Evolutionary conservation across 2,329 filamentous ascomycete species (phyloP).

Genomic region (Daldinia eschscholtzii): DNA sequence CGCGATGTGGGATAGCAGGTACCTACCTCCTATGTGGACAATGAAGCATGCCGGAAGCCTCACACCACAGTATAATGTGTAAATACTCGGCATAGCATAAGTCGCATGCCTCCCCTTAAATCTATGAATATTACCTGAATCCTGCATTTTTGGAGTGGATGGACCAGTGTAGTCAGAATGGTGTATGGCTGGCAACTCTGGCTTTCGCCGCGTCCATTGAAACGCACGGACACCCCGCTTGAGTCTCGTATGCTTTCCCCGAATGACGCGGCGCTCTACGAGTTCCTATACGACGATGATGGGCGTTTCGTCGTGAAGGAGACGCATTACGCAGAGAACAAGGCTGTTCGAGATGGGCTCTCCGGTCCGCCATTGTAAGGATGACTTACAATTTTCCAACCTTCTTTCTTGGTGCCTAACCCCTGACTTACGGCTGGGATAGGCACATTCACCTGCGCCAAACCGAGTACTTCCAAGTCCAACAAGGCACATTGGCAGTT

Average conservation of each 20-base stretch:
- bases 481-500: neutral
- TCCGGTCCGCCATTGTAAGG: neutral
- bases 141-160: neutral
- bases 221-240: neutral
- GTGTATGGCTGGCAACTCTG: neutral
- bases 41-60: no score
- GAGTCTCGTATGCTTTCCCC: neutral
- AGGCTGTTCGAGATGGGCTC: neutral
- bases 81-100: no score
- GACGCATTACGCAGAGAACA: neutral
- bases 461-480: neutral
- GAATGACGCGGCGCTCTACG: neutral
- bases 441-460: neutral
- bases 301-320: neutral
- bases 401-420: neutral
- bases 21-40: no score
- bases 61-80: no score
- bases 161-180: neutral
- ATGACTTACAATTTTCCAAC: neutral
- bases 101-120: no score
- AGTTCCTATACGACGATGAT: neutral
- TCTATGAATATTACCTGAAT: neutral
- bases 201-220: neutral
- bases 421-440: neutral
- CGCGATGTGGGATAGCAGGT: no score